Conservation (phyloP, 371 early-diverging fungal species). For the Apophysomyces elegans region DNA sequence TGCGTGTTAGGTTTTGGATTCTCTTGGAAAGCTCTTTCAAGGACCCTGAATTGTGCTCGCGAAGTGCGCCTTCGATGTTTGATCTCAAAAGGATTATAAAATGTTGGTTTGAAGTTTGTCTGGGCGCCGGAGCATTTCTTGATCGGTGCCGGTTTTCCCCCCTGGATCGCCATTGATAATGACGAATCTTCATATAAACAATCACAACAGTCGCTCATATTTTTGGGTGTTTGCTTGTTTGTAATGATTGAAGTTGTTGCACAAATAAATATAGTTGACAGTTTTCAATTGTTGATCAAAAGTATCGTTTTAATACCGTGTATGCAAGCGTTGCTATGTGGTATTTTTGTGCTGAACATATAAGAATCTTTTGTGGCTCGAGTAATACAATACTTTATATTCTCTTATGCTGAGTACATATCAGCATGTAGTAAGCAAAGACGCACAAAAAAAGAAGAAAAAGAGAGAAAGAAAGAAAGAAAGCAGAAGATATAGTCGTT, state of each 20-base stretch:
- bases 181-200: conserved; percentile 11
- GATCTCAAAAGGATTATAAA: conserved; percentile 80
- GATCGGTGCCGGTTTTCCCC: conserved; percentile 1
- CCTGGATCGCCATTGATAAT: conserved; percentile 16
- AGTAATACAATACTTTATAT: background rate
- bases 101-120: conserved; percentile 54
- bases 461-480: conserved; percentile 9
- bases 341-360: conserved; percentile 1
- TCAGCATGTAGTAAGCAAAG: conserved; percentile 3
- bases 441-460: background rate
- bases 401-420: conserved; percentile 7
- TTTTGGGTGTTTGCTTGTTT: conserved; percentile 5
- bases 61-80: conserved; percentile 78
- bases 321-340: background rate
- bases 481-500: conserved; percentile 5
- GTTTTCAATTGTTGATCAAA: conserved; percentile 8
- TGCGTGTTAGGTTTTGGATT: conserved; percentile 77
- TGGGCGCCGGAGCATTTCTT: conserved; percentile 9
- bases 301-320: conserved; percentile 12
- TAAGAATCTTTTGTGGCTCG: background rate
- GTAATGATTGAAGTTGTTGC: conserved; percentile 5
- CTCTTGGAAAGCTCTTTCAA: conserved; percentile 70
- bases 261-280: conserved; percentile 8
- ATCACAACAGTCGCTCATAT: conserved; percentile 8
- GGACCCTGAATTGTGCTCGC: conserved; percentile 65